A percentile compares a stretch with the other conserved stretches of the same genome.
Conservation (phyloP, 1,139 yeast species). For the Trichomonascaceae sp. region DNA sequence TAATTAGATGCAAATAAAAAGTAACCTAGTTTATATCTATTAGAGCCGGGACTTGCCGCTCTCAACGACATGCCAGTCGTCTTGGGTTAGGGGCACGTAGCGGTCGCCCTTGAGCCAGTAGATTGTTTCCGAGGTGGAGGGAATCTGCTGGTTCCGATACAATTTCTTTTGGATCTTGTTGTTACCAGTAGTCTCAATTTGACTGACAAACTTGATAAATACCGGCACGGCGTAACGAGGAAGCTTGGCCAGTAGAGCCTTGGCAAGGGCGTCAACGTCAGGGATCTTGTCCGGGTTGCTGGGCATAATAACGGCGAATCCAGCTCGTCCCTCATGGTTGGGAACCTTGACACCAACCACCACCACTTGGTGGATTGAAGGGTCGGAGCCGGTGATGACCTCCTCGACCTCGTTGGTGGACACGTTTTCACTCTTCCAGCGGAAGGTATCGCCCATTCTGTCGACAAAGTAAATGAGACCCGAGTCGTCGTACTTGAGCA, state of each 20-base stretch:
- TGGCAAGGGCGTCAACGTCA: conserved; percentile 27
- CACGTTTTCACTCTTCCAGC: conserved; percentile 97
- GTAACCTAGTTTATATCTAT: conserved; percentile 1
- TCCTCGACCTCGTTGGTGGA: conserved; percentile 90
- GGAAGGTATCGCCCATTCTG: conserved; percentile 87
- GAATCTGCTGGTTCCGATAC: conserved; percentile 66
- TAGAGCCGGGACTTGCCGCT: conserved; percentile 19
- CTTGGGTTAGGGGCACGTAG: conserved; percentile 46
- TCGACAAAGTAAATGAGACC: conserved; percentile 78
- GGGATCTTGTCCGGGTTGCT: conserved; percentile 17
- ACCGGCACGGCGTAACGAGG: conserved; percentile 88
- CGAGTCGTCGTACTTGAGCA: conserved; percentile 54
- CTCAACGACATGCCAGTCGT: conserved; percentile 37
- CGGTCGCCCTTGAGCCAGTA: conserved; percentile 53
- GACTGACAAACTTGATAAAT: conserved; percentile 54
- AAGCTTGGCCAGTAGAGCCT: conserved; percentile 34
- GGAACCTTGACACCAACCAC: conserved; percentile 87
- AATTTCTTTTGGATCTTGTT: conserved; percentile 75
- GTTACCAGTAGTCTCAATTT: conserved; percentile 61
- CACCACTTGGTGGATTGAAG: conserved; percentile 47
- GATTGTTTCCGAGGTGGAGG: conserved; percentile 50
- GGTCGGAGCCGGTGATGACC: conserved; percentile 34
- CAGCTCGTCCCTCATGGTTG: conserved; percentile 89
- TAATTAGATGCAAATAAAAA: not conserved
- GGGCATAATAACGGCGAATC: conserved; percentile 67